Conservation (phyloP, 257 asterid genomes). For the Gentiana straminea region DNA sequence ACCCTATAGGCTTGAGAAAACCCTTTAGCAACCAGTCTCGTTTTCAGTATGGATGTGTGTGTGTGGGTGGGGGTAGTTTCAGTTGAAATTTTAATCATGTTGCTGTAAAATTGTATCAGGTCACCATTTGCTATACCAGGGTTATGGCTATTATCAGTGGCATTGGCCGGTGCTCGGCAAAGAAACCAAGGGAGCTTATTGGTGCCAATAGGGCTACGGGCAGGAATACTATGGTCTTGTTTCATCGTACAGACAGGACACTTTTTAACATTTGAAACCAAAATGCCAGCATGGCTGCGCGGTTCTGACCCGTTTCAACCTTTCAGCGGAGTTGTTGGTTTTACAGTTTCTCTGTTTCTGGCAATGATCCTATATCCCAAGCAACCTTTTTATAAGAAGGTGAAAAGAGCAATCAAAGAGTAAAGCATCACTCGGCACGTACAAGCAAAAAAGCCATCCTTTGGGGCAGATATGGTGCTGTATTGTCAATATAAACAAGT, state of each 20-base stretch:
- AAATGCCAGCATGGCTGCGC: constrained; percentile 49
- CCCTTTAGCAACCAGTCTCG: too few relatives aligned
- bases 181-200: constrained; percentile 70
- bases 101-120: constrained; percentile 28
- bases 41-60: neutral
- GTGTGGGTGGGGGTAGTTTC: neutral
- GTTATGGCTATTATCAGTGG: constrained; percentile 68
- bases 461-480: neutral
- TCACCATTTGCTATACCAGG: constrained; percentile 78
- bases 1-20: too few relatives aligned
- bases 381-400: constrained; percentile 15
- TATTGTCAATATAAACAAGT: neutral
- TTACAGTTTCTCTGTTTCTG: constrained; percentile 42
- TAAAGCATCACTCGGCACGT: neutral
- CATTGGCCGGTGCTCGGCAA: constrained; percentile 70
- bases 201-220: constrained; percentile 71
- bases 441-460: neutral
- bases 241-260: constrained; percentile 51
- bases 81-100: neutral
- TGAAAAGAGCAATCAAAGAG: constrained; percentile 10
- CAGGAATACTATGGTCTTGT: constrained; percentile 68
- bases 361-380: constrained; percentile 50
- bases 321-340: constrained; percentile 77
- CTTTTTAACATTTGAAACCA: constrained; percentile 38
- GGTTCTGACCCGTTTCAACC: constrained; percentile 72